phyloP scores from a whole-genome alignment of 2,329 filamentous ascomycete species.

The Trichoderma breve region DNA sequence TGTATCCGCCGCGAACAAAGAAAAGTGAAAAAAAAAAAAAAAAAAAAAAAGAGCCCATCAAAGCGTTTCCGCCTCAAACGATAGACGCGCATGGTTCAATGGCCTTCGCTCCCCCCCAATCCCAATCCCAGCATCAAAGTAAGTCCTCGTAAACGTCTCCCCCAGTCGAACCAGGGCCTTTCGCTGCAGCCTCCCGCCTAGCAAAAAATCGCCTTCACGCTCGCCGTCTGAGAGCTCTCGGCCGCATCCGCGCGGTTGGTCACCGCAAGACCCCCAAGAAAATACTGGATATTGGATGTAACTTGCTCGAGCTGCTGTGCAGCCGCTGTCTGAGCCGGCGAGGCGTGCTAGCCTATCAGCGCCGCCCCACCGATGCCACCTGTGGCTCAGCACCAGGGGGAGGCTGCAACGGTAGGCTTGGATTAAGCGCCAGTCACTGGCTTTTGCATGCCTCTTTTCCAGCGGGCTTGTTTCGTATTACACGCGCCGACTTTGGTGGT shows the following conservation, averaged over 20 bases:
- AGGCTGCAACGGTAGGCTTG: not conserved
- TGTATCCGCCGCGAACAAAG: not conserved
- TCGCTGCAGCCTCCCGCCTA: not conserved
- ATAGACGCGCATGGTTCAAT: not conserved
- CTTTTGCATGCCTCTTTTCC: not conserved
- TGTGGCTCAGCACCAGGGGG: not conserved
- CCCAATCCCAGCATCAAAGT: not conserved
- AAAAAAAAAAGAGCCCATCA: not conserved
- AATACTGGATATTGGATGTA: not conserved
- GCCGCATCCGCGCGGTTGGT: constrained; percentile 14
- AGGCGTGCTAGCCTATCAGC: constrained; percentile 30
- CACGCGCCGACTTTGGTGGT: not conserved
- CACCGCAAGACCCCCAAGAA: not conserved
- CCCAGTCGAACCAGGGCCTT: not conserved
- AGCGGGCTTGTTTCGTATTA: not conserved
- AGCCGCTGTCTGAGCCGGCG: constrained; percentile 19
- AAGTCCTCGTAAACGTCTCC: not conserved
- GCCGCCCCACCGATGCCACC: constrained; percentile 21
- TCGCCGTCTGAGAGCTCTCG: not conserved
- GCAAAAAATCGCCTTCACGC: not conserved
- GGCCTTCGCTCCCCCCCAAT: not conserved
- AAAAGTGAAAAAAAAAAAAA: not conserved
- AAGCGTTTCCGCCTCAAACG: not conserved
- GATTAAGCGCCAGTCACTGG: constrained; percentile 4
- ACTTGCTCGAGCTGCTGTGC: not conserved